phyloP scores from a whole-genome alignment of 2,329 filamentous ascomycete genomes.

The Diaporthe sp. region DNA sequence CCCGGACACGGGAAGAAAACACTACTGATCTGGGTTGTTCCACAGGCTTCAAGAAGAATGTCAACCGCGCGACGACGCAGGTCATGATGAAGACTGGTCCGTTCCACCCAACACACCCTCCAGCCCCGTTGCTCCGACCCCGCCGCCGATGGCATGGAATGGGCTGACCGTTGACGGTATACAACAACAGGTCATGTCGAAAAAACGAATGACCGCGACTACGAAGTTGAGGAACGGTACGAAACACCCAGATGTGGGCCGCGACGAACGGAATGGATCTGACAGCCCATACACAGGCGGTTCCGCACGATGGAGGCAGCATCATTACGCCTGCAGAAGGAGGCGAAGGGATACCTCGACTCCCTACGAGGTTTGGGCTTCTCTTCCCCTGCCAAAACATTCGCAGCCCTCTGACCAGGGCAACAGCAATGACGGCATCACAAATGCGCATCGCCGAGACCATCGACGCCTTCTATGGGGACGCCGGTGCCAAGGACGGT shows the following conservation, averaged over 20 bases:
- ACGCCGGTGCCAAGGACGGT: constrained; percentile 92
- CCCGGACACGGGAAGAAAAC: neutral
- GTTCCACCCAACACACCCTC: constrained; percentile 38
- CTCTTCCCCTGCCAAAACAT: neutral
- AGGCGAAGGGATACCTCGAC: constrained; percentile 97
- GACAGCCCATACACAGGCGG: constrained; percentile 70
- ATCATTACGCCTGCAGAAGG: constrained; percentile 91
- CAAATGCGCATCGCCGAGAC: constrained; percentile 99
- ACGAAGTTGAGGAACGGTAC: constrained; percentile 94
- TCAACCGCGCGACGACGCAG: constrained; percentile 98
- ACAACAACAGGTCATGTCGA: constrained; percentile 84
- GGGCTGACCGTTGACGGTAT: constrained; percentile 49
- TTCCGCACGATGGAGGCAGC: constrained; percentile 98
- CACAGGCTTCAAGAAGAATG: constrained; percentile 91
- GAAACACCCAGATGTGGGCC: neutral
- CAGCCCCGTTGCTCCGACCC: neutral
- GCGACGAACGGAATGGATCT: neutral
- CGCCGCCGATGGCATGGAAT: neutral
- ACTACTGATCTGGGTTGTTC: neutral
- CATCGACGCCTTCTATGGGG: constrained; percentile 98
- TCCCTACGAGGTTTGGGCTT: constrained; percentile 79
- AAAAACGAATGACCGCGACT: constrained; percentile 97
- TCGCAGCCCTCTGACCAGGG: neutral
- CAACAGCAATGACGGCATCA: constrained; percentile 92
- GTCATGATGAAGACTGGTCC: constrained; percentile 99